Percentiles rank a stretch among this genome's conserved stretches.
Evolutionary conservation across 768 basidiomycete genomes (phyloP).

Genomic region (Suillus subalutaceus): DNA sequence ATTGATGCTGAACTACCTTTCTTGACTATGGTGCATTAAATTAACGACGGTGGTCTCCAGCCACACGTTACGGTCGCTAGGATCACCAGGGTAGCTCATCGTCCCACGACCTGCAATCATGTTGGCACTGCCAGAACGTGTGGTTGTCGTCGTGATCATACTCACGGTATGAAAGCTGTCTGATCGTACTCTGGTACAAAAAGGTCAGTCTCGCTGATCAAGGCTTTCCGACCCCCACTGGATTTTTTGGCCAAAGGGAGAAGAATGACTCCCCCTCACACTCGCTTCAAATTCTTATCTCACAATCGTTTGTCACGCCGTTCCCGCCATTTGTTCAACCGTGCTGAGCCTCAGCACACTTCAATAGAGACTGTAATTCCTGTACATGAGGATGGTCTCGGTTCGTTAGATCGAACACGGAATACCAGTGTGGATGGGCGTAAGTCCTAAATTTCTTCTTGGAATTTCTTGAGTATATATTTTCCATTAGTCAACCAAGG

Average conservation of each 20-base stretch:
- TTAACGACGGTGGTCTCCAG: not conserved
- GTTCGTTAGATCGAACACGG: not conserved
- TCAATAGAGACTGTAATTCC: not conserved
- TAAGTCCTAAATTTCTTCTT: not conserved
- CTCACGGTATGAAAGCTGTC: not conserved
- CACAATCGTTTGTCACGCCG: not conserved
- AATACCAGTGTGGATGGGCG: not conserved
- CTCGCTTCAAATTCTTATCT: not conserved
- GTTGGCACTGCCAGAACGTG: not conserved
- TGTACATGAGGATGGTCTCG: not conserved
- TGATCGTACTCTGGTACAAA: not conserved
- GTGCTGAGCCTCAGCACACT: not conserved
- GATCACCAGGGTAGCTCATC: not conserved
- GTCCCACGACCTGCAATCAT: not conserved
- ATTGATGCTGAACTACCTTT: not conserved
- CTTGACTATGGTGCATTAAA: not conserved
- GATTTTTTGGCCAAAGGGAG: not conserved
- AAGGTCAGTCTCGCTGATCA: not conserved
- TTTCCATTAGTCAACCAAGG: not conserved
- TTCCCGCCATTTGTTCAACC: not conserved
- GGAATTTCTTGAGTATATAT: not conserved
- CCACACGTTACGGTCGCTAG: not conserved
- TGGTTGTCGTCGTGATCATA: not conserved
- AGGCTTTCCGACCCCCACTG: not conserved
- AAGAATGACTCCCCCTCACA: slow-evolving; percentile 3